Evolutionary conservation across 2,329 filamentous ascomycete genomes (phyloP).

Genomic region (Pyrenochaeta sp.): DNA sequence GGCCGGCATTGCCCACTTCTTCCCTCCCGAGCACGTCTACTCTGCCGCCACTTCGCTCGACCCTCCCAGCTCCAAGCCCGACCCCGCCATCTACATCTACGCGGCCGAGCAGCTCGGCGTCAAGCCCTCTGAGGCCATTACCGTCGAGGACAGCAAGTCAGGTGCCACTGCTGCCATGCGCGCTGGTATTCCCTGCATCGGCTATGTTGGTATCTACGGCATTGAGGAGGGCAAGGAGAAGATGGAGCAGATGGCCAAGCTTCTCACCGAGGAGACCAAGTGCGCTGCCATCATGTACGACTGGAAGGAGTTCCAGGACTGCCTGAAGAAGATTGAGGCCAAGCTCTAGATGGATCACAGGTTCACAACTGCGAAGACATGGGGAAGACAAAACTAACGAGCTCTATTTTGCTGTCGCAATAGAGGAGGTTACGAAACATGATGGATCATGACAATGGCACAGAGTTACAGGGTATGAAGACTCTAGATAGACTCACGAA

Average conservation of each 20-base stretch:
- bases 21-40: slow-evolving; percentile 77
- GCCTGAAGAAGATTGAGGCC: slow-evolving; percentile 57
- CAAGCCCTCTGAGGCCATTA: slow-evolving; percentile 74
- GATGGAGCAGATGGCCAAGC: slow-evolving; percentile 58
- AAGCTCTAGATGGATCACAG: slow-evolving; percentile 34
- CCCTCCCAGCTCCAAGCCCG: slow-evolving; percentile 86
- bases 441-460: slow-evolving; percentile 27
- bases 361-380: no score
- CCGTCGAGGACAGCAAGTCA: slow-evolving; percentile 88
- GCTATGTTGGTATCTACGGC: slow-evolving; percentile 75
- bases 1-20: slow-evolving; percentile 81
- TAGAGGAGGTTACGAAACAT: slow-evolving; percentile 25
- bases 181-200: slow-evolving; percentile 81
- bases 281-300: slow-evolving; percentile 59
- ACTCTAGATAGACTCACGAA: slow-evolving; percentile 29
- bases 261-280: slow-evolving; percentile 57
- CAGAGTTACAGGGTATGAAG: slow-evolving; percentile 20
- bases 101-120: slow-evolving; percentile 77
- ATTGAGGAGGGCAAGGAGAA: slow-evolving; percentile 52
- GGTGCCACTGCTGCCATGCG: slow-evolving; percentile 79
- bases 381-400: slow-evolving; percentile 12
- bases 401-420: slow-evolving; percentile 17
- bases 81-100: slow-evolving; percentile 85
- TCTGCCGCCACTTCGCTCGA: slow-evolving; percentile 80
- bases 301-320: slow-evolving; percentile 60